These are phyloP conservation scores for Lactifluus echinatus DNA, from an alignment of 768 basidiomycete genomes.

Conservation along the genomic window DNA sequence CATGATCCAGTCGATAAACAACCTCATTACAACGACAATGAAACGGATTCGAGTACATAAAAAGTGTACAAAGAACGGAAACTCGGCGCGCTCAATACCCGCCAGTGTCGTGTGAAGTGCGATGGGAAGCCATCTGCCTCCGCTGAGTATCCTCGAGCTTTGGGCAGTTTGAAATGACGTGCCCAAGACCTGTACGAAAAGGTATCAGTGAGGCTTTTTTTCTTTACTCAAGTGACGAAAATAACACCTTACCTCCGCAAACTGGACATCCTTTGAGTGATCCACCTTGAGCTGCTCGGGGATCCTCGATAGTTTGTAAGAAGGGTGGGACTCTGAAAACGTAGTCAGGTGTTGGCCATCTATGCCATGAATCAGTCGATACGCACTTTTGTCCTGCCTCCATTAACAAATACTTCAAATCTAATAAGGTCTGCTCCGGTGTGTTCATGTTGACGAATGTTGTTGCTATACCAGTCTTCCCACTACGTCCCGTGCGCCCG, in stretches of 20 bases:
- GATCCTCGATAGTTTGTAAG: conserved; percentile 83
- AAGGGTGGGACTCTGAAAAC: conserved; percentile 81
- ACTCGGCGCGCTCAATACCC: conserved; percentile 25
- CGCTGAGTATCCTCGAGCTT: conserved; percentile 92
- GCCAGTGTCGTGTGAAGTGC: conserved; percentile 59
- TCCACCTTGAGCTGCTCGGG: conserved; percentile 70
- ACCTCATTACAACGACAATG: neutral
- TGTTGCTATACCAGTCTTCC: conserved; percentile 97
- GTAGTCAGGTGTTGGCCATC: conserved; percentile 5
- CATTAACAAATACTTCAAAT: conserved; percentile 93
- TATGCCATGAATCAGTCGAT: neutral
- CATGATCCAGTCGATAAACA: neutral
- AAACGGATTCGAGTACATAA: neutral
- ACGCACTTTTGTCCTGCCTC: conserved; percentile 96
- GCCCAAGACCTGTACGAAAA: conserved; percentile 67
- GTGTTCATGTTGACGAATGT: conserved; percentile 99
- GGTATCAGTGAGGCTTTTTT: neutral
- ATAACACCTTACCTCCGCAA: conserved; percentile 66
- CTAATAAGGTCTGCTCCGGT: conserved; percentile 89
- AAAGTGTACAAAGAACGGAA: neutral
- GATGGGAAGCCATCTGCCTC: conserved; percentile 82
- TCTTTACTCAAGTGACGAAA: neutral
- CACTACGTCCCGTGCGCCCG: conserved; percentile 93
- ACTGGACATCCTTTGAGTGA: conserved; percentile 85
- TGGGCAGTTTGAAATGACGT: conserved; percentile 90